Evolutionary conservation across 2,329 filamentous ascomycete genomes (phyloP).

Genomic region (Harringtonia lauricola): DNA sequence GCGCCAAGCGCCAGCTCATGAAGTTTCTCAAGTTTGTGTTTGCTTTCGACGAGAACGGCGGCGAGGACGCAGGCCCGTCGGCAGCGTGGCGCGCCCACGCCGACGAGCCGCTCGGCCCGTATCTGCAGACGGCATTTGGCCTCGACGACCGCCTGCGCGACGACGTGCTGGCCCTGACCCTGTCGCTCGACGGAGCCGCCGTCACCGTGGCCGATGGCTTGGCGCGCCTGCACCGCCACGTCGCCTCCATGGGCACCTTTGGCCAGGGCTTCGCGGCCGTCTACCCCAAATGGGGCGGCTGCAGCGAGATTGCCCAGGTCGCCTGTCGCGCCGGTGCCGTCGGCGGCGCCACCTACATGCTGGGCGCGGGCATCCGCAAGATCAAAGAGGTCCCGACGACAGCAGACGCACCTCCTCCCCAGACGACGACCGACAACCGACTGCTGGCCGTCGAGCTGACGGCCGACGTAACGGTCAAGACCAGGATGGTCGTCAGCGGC

Average conservation of each 20-base stretch:
- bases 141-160: slow-evolving; percentile 58
- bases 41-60: slow-evolving; percentile 37
- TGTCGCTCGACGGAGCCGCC: slow-evolving; percentile 52
- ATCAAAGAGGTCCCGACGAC: slow-evolving; percentile 18
- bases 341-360: slow-evolving; percentile 81
- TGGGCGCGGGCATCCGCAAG: slow-evolving; percentile 52
- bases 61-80: slow-evolving; percentile 11
- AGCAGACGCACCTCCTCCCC: no score
- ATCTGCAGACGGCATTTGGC: slow-evolving; percentile 52
- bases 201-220: slow-evolving; percentile 57
- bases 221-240: slow-evolving; percentile 62
- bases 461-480: slow-evolving; percentile 44
- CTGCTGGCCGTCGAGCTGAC: slow-evolving; percentile 37
- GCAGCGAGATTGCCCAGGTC: slow-evolving; percentile 82
- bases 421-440: slow-evolving; percentile 13
- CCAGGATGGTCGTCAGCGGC: slow-evolving; percentile 39
- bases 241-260: slow-evolving; percentile 78
- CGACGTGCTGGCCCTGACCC: slow-evolving; percentile 53
- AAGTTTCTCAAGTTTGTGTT: slow-evolving; percentile 86
- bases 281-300: slow-evolving; percentile 85
- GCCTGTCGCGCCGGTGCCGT: slow-evolving; percentile 85
- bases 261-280: slow-evolving; percentile 84
- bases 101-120: slow-evolving; percentile 40
- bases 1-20: slow-evolving; percentile 79
- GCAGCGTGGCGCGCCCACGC: slow-evolving; percentile 47